phyloP scores from a whole-genome alignment of 495 filamentous ascomycete genomes.

The Tuber calosporum region DNA sequence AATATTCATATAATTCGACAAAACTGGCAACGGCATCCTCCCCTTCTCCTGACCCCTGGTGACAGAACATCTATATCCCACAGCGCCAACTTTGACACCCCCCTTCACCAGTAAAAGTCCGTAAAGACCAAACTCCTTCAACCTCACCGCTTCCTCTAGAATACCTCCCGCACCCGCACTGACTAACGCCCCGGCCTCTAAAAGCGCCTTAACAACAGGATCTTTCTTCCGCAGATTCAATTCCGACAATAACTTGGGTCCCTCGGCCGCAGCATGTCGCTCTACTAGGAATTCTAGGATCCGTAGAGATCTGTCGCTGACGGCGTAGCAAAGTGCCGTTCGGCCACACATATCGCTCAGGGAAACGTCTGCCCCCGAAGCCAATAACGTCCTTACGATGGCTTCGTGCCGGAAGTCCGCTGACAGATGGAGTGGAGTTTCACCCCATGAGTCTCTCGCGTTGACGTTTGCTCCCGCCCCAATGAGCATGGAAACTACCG shows the following conservation, averaged over 20 bases:
- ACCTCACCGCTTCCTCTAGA: neutral
- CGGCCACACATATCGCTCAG: conserved; percentile 1
- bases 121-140: neutral
- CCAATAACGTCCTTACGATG: conserved; percentile 9
- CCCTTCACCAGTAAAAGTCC: neutral
- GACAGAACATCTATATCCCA: neutral
- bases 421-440: conserved; percentile 24
- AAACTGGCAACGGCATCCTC: neutral
- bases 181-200: neutral
- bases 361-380: conserved; percentile 15
- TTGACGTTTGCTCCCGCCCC: conserved; percentile 28
- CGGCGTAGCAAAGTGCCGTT: conserved; percentile 4
- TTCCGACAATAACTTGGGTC: neutral
- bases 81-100: neutral
- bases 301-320: neutral
- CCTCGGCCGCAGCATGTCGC: neutral
- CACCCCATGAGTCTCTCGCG: conserved; percentile 21
- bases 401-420: conserved; percentile 17
- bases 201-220: neutral
- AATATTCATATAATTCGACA: conserved; percentile 5
- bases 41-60: neutral
- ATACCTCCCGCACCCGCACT: neutral
- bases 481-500: conserved; percentile 19
- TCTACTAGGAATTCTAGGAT: neutral
- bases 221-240: neutral